A percentile compares a stretch with the other conserved stretches of the same genome.
These are phyloP conservation scores for Coniochaeta sp. DNA, from an alignment of 2,329 filamentous ascomycete species.

Conservation along the genomic window DNA sequence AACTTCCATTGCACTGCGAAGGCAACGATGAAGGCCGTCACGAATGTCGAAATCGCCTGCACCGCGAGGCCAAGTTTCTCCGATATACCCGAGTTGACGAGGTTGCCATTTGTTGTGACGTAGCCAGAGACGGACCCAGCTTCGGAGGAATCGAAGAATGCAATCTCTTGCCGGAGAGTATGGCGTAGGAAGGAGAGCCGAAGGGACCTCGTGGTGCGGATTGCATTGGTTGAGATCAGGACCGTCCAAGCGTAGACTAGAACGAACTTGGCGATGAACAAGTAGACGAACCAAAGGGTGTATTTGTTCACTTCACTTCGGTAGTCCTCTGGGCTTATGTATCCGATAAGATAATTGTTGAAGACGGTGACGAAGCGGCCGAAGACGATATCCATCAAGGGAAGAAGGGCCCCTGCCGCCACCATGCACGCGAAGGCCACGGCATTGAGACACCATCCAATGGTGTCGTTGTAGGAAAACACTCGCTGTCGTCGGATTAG, in stretches of 20 bases:
- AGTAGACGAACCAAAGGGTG: slow-evolving; percentile 46
- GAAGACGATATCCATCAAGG: slow-evolving; percentile 53
- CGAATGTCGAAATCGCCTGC: slow-evolving; percentile 23
- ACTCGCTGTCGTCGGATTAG: slow-evolving; percentile 7
- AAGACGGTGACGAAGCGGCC: slow-evolving; percentile 47
- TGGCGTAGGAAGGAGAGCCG: slow-evolving; percentile 29
- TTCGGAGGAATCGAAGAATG: slow-evolving; percentile 41
- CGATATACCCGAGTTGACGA: slow-evolving; percentile 23
- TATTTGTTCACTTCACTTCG: slow-evolving; percentile 38
- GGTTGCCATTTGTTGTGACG: slow-evolving; percentile 30
- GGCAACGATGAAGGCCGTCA: slow-evolving; percentile 25
- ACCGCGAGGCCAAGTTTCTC: slow-evolving; percentile 26
- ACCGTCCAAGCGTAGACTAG: slow-evolving; percentile 47
- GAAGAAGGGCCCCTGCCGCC: slow-evolving; percentile 29
- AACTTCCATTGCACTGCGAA: slow-evolving; percentile 30
- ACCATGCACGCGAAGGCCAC: slow-evolving; percentile 28
- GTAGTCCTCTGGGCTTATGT: slow-evolving; percentile 35
- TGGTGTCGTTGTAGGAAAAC: slow-evolving; percentile 26
- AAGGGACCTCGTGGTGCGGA: slow-evolving; percentile 26
- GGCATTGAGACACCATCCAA: slow-evolving; percentile 27
- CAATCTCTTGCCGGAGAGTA: slow-evolving; percentile 37
- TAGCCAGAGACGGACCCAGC: slow-evolving; percentile 29
- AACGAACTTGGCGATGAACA: slow-evolving; percentile 46
- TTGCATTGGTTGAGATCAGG: slow-evolving; percentile 28
- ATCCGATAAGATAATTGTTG: slow-evolving; percentile 43